Evolutionary conservation across 495 filamentous ascomycete genomes (phyloP).

Genomic region (Podospora pseudocomata): DNA sequence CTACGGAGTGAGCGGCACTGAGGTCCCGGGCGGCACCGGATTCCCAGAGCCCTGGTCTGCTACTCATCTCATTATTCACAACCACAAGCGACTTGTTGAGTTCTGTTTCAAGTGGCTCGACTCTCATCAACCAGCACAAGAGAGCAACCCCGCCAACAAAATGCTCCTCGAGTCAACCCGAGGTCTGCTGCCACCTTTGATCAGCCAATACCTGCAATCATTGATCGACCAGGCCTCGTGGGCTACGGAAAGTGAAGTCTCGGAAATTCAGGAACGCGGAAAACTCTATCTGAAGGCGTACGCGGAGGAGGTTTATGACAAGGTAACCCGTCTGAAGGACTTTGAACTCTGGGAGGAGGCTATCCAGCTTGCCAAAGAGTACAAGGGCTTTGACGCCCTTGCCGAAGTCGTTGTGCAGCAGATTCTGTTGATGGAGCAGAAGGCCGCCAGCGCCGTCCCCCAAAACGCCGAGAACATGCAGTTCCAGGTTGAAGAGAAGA

Average conservation of each 20-base stretch:
- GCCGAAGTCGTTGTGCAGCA: slow-evolving; percentile 54
- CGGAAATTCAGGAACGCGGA: slow-evolving; percentile 31
- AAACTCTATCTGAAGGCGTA: slow-evolving; percentile 37
- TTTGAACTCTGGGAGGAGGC: slow-evolving; percentile 65
- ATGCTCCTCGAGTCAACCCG: slow-evolving; percentile 36
- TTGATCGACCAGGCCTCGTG: slow-evolving; percentile 42
- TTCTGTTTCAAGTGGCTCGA: slow-evolving; percentile 41
- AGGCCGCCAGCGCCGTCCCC: slow-evolving; percentile 19
- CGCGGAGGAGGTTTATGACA: slow-evolving; percentile 38
- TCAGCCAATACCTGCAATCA: slow-evolving; percentile 44
- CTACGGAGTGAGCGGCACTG: slow-evolving; percentile 65
- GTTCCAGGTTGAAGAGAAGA: slow-evolving; percentile 33
- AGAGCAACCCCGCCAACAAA: slow-evolving; percentile 9
- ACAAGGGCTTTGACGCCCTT: slow-evolving; percentile 63
- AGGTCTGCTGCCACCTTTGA: slow-evolving; percentile 40
- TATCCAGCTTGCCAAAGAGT: slow-evolving; percentile 69
- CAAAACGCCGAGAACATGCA: slow-evolving; percentile 26
- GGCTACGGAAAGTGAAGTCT: slow-evolving; percentile 37
- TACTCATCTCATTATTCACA: slow-evolving; percentile 54
- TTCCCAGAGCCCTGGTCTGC: slow-evolving; percentile 83
- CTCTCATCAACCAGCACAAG: slow-evolving; percentile 11
- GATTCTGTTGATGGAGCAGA: slow-evolving; percentile 33
- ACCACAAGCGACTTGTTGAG: slow-evolving; percentile 53
- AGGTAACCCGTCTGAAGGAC: slow-evolving; percentile 55
- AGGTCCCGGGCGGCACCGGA: slow-evolving; percentile 62